A percentile compares a stretch with the other conserved stretches of the same genome.
Evolutionary conservation across 176 grass and related monocot genomes (phyloP).

Genomic region (Raddia guianensis): DNA sequence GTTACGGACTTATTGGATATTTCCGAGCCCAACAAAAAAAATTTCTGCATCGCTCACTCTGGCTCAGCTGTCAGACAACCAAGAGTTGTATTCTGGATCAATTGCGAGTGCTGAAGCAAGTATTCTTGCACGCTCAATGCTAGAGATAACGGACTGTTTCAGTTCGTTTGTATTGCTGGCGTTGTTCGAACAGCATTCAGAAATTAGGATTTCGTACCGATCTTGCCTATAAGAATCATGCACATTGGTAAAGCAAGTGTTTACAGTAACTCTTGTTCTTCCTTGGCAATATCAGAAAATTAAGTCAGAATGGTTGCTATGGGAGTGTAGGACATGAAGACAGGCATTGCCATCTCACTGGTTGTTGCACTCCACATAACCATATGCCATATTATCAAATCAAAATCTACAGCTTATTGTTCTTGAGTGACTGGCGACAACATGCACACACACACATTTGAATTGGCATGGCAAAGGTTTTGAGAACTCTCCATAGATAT

Average conservation of each 20-base stretch:
- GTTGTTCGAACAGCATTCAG: background rate
- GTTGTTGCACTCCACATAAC: background rate
- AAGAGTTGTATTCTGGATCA: background rate
- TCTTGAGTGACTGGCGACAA: background rate
- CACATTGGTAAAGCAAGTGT: background rate
- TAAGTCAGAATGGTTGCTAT: constrained; percentile 23
- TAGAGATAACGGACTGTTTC: background rate
- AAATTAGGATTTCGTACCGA: background rate
- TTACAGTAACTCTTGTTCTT: background rate
- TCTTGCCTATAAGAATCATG: background rate
- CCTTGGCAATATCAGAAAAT: background rate
- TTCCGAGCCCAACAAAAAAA: background rate
- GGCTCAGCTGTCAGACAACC: background rate
- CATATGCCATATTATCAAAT: constrained; percentile 29
- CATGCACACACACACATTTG: background rate
- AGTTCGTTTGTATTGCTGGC: background rate
- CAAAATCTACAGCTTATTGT: background rate
- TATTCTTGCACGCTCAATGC: background rate
- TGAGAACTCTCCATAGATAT: background rate
- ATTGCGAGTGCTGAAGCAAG: constrained; percentile 5
- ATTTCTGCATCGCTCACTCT: background rate
- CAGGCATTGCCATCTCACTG: background rate
- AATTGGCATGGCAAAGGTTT: background rate
- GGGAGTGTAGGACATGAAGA: background rate
- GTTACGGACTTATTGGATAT: background rate